These are phyloP conservation scores for Phytomonas sp. DNA, from an alignment of 208 protist genomes.

Conservation along the genomic window DNA sequence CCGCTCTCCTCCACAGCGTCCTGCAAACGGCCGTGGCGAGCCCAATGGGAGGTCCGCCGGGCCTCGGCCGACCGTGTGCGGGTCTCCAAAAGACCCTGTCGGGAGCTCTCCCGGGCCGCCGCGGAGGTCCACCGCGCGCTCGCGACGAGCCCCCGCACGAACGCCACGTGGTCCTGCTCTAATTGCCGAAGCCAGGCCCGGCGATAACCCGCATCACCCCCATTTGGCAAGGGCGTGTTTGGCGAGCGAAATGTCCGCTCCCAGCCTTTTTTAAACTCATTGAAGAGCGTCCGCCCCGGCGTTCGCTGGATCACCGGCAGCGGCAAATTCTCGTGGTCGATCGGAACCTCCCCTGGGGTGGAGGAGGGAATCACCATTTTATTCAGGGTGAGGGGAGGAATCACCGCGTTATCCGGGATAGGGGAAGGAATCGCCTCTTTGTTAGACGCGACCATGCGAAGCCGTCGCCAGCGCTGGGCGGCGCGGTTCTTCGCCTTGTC, in stretches of 20 bases:
- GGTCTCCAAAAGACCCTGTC: constrained; percentile 19
- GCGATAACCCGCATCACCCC: constrained; percentile 18
- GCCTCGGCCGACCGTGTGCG: constrained; percentile 17
- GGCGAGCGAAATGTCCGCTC: constrained; percentile 23
- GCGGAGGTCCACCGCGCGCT: constrained; percentile 19
- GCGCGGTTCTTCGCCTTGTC: constrained; percentile 4
- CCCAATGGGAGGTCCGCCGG: constrained; percentile 18
- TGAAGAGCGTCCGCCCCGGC: constrained; percentile 20
- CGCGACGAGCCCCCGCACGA: constrained; percentile 25
- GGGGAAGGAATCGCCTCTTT: background rate
- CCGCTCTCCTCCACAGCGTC: constrained; percentile 19
- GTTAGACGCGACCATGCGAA: constrained; percentile 1
- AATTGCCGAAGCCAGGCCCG: constrained; percentile 33
- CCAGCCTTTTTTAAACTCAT: constrained; percentile 32
- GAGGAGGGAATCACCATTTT: constrained; percentile 23
- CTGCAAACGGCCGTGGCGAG: constrained; percentile 9
- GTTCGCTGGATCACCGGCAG: background rate
- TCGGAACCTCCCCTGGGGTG: background rate
- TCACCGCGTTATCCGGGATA: constrained; percentile 1
- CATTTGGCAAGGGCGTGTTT: constrained; percentile 19
- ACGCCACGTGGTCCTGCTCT: constrained; percentile 14
- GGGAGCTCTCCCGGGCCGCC: constrained; percentile 19
- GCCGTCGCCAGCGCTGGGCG: background rate
- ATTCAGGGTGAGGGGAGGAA: constrained; percentile 6
- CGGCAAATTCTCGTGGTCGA: too few relatives aligned